Percentiles rank a stretch among this genome's conserved stretches.
Conservation (phyloP, 495 filamentous ascomycete species). For the Xylaria scruposa region DNA sequence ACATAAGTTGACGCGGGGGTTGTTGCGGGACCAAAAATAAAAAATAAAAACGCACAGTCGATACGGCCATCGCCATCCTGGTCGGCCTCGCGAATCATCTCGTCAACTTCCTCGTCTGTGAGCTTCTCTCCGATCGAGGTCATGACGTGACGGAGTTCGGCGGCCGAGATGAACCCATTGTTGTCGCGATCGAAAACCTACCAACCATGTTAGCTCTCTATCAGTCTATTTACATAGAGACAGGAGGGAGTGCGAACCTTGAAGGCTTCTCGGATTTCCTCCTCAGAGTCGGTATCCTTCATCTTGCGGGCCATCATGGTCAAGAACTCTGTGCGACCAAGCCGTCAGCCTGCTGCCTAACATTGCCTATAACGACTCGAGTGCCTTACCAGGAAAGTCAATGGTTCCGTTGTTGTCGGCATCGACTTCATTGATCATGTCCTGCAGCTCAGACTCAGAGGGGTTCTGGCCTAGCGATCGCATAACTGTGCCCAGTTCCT, state of each 20-base stretch:
- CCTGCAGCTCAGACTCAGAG: constrained; percentile 97
- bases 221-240: constrained; percentile 7
- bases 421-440: constrained; percentile 99
- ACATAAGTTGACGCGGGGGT: not conserved
- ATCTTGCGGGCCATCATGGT: constrained; percentile 99
- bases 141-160: constrained; percentile 98
- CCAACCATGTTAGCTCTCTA: constrained; percentile 31
- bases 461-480: constrained; percentile 99
- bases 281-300: constrained; percentile 99
- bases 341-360: constrained; percentile 37
- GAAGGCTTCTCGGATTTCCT: constrained; percentile 91
- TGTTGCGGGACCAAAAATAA: not conserved
- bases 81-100: constrained; percentile 99
- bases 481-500: constrained; percentile 99
- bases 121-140: constrained; percentile 99
- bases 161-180: constrained; percentile 98
- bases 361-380: constrained; percentile 4
- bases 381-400: constrained; percentile 87
- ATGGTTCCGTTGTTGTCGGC: constrained; percentile 99
- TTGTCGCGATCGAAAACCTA: constrained; percentile 99
- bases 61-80: constrained; percentile 97
- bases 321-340: constrained; percentile 76
- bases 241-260: constrained; percentile 42
- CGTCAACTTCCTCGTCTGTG: constrained; percentile 98
- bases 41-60: constrained; percentile 81